A percentile compares a stretch with the other conserved stretches of the same genome.
These are phyloP conservation scores for Hansenula lynferdii DNA, from an alignment of 1,139 yeast genomes.

Conservation along the genomic window DNA sequence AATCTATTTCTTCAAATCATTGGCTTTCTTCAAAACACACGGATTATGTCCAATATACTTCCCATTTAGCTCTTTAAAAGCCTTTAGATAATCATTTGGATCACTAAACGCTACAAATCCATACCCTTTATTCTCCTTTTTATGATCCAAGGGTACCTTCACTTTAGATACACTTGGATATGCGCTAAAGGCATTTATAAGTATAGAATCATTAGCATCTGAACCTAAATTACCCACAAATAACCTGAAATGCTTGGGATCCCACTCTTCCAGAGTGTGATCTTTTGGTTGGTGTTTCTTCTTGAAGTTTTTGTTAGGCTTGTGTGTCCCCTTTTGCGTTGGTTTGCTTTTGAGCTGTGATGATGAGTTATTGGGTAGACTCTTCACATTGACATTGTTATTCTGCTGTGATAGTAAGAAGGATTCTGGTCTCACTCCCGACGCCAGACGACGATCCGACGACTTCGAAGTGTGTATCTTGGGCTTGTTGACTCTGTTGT, in stretches of 20 bases:
- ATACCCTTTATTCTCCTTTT: constrained; percentile 44
- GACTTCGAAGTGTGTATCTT: constrained; percentile 32
- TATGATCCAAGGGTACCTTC: constrained; percentile 47
- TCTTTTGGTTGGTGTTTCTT: constrained; percentile 43
- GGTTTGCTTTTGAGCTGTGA: background rate
- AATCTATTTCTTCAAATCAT: constrained; percentile 29
- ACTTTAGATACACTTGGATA: constrained; percentile 50
- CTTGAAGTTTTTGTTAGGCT: constrained; percentile 30
- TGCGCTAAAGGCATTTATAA: constrained; percentile 45
- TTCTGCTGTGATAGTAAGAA: constrained; percentile 29
- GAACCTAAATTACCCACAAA: constrained; percentile 73
- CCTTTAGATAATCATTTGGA: constrained; percentile 59
- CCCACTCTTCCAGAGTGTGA: constrained; percentile 48
- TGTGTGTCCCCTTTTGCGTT: background rate
- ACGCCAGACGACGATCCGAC: constrained; percentile 51
- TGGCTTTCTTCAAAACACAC: constrained; percentile 63
- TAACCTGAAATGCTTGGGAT: constrained; percentile 62
- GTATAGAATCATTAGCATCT: constrained; percentile 57
- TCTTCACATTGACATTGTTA: no score
- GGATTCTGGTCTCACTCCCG: constrained; percentile 40
- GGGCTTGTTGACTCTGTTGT: constrained; percentile 14
- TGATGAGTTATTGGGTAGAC: constrained; percentile 1
- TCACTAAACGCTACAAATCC: constrained; percentile 66
- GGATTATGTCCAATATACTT: constrained; percentile 75
- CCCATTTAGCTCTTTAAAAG: constrained; percentile 73